These are phyloP conservation scores for Coemansia aciculifera DNA, from an alignment of 192 early-diverging fungal species.

Conservation along the genomic window DNA sequence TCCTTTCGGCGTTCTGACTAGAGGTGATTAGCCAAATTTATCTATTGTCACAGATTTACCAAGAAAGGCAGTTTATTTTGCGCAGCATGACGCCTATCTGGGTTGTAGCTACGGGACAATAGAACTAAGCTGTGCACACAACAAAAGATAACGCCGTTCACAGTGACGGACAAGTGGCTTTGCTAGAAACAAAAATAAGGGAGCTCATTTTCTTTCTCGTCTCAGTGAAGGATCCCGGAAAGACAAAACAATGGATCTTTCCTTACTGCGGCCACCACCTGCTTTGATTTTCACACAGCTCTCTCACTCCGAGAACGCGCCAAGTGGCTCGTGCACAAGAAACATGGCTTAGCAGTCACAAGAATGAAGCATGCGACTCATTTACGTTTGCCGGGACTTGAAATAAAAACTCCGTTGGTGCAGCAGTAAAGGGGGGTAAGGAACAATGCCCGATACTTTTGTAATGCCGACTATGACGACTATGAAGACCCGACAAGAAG, in stretches of 20 bases:
- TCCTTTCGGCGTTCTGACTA: not conserved
- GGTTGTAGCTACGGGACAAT: not conserved
- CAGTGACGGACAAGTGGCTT: not conserved
- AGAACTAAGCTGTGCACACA: not conserved
- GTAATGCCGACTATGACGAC: slow-evolving; percentile 1
- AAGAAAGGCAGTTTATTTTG: not conserved
- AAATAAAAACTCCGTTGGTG: not conserved
- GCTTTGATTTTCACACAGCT: not conserved
- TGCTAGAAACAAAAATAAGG: not conserved
- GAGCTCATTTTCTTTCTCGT: not conserved
- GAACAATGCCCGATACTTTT: not conserved
- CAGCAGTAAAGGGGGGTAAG: not conserved
- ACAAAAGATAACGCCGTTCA: not conserved
- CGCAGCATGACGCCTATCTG: not conserved
- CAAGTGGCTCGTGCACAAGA: slow-evolving; percentile 3
- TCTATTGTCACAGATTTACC: not conserved
- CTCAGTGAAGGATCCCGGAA: not conserved
- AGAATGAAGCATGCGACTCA: not conserved
- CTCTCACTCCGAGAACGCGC: not conserved
- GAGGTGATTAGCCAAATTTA: slow-evolving; percentile 1
- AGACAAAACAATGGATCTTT: not conserved
- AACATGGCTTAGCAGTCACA: slow-evolving; percentile 8
- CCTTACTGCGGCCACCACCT: not conserved
- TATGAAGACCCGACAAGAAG: not conserved
- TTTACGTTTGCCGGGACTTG: not conserved